phyloP scores from a whole-genome alignment of 192 early-diverging fungal genomes.

The Coemansia sp. region DNA sequence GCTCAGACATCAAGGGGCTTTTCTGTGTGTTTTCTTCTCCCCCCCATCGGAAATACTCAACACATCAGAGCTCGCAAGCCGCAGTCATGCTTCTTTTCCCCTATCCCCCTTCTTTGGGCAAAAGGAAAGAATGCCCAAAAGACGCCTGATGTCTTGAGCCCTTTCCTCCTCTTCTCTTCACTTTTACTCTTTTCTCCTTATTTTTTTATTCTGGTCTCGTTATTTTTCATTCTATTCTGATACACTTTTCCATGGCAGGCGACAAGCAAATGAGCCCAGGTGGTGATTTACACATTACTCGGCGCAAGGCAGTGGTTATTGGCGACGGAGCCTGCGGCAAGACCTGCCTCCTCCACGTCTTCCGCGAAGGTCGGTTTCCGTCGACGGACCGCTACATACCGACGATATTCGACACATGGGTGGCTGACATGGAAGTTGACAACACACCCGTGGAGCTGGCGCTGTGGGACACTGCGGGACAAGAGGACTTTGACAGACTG shows the following conservation, averaged over 20 bases:
- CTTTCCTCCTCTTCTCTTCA: neutral
- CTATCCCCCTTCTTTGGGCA: neutral
- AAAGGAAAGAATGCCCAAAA: neutral
- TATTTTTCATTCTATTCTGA: neutral
- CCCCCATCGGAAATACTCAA: neutral
- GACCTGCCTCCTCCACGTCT: slow-evolving; percentile 83
- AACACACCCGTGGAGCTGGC: slow-evolving; percentile 82
- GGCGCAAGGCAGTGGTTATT: slow-evolving; percentile 78
- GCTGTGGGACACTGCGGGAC: slow-evolving; percentile 96
- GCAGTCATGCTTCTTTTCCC: neutral
- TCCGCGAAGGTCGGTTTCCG: slow-evolving; percentile 79
- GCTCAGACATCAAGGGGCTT: neutral
- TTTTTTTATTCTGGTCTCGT: neutral
- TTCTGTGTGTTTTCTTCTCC: neutral
- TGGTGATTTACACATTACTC: neutral
- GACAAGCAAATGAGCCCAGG: neutral
- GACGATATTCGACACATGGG: slow-evolving; percentile 94
- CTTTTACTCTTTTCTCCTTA: neutral
- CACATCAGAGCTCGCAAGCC: slow-evolving; percentile 4
- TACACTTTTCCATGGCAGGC: slow-evolving; percentile 2
- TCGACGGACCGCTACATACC: slow-evolving; percentile 64
- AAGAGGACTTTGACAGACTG: slow-evolving; percentile 94
- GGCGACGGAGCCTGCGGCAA: slow-evolving; percentile 91
- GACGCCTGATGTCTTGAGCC: neutral
- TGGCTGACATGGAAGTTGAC: slow-evolving; percentile 89